phyloP scores from a whole-genome alignment of 768 basidiomycete species.

The Boletus rubropictus region DNA sequence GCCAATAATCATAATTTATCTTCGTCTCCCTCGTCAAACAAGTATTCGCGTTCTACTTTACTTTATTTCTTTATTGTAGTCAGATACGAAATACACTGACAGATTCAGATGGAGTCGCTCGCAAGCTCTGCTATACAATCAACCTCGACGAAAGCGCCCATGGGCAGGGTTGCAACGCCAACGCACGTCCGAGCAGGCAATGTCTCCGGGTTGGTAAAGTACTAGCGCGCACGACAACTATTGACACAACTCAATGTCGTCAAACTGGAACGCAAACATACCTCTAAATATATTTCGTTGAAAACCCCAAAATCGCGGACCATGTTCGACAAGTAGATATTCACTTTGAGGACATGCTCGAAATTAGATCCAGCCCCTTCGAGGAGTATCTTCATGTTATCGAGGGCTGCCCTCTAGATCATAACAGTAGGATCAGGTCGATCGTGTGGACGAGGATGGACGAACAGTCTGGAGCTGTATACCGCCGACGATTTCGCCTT shows the following conservation, averaged over 20 bases:
- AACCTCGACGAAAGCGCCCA: conserved; percentile 54
- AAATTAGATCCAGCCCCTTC: conserved; percentile 35
- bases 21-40: neutral
- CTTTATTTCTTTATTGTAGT: neutral
- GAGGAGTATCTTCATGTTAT: conserved; percentile 36
- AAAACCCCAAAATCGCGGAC: conserved; percentile 34
- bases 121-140: conserved; percentile 48
- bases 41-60: neutral
- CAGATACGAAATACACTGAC: neutral
- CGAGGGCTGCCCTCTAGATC: conserved; percentile 33
- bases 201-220: conserved; percentile 36
- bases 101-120: neutral
- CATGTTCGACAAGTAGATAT: conserved; percentile 36
- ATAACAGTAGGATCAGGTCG: neutral
- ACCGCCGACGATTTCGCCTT: conserved; percentile 33
- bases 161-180: conserved; percentile 48
- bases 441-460: neutral
- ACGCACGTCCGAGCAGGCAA: conserved; percentile 57
- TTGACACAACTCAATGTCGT: neutral
- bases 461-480: conserved; percentile 36
- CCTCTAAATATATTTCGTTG: conserved; percentile 37
- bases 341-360: conserved; percentile 37
- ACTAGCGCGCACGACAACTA: conserved; percentile 30
- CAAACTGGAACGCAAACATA: conserved; percentile 3
- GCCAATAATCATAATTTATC: neutral